These are phyloP conservation scores for Naegleria lovaniensis DNA, from an alignment of 208 protist genomes.

Conservation along the genomic window DNA sequence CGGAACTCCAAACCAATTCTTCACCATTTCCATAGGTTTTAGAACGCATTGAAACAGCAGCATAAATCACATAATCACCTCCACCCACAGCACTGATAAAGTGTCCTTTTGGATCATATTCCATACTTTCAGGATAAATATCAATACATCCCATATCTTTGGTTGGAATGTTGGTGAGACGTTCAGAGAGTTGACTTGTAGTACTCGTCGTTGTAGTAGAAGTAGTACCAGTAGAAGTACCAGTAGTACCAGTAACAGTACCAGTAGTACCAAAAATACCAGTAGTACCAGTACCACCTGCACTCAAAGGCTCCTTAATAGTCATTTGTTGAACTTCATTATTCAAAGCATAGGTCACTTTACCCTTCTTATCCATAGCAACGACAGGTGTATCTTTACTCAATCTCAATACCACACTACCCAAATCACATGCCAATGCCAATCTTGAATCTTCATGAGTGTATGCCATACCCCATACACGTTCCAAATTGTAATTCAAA, in stretches of 20 bases:
- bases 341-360: conserved; percentile 83
- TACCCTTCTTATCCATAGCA: conserved; percentile 92
- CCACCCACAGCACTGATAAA: conserved; percentile 87
- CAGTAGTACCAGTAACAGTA: too few species aligned
- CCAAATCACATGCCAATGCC: conserved; percentile 83
- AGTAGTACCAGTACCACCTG: too few species aligned
- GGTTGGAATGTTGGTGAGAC: conserved; percentile 50
- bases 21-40: conserved; percentile 91
- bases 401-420: conserved; percentile 68
- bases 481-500: conserved; percentile 71
- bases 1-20: conserved; percentile 87
- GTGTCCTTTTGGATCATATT: conserved; percentile 87
- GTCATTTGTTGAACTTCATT: conserved; percentile 86
- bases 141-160: conserved; percentile 94
- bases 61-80: conserved; percentile 96
- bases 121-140: conserved; percentile 72
- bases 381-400: conserved; percentile 89
- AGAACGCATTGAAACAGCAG: conserved; percentile 84
- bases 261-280: too few species aligned
- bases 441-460: conserved; percentile 61
- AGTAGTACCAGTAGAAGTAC: neutral
- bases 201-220: neutral
- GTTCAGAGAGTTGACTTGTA: conserved; percentile 54
- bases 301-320: conserved; percentile 59
- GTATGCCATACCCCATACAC: conserved; percentile 81